phyloP scores from a whole-genome alignment of 306 rosid species.

The Quercus suber region DNA sequence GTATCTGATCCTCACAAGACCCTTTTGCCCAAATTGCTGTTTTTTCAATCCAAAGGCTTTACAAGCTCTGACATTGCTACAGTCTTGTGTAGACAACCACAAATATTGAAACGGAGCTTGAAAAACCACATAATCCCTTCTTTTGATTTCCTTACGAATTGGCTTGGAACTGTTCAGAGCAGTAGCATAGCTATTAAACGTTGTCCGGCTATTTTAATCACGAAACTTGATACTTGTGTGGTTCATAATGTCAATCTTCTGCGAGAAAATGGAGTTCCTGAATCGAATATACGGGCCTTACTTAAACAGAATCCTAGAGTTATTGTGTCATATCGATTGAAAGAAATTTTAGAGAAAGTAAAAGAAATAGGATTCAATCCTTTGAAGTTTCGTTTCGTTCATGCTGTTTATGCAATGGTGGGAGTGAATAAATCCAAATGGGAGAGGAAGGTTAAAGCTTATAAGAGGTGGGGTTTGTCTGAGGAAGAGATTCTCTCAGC shows the following conservation, averaged over 20 bases:
- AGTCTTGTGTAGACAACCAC: background rate
- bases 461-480: too few relatives aligned
- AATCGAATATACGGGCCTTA: background rate
- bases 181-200: background rate
- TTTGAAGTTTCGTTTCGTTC: conserved; percentile 3
- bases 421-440: conserved; percentile 26
- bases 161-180: background rate
- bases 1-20: background rate
- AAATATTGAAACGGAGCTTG: background rate
- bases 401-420: conserved; percentile 32
- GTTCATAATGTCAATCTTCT: background rate
- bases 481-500: conserved; percentile 14
- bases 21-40: conserved; percentile 13
- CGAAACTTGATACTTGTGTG: background rate
- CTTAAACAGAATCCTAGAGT: background rate
- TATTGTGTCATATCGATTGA: background rate
- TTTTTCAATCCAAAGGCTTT: conserved; percentile 16
- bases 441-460: conserved; percentile 32
- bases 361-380: conserved; percentile 41
- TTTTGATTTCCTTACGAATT: background rate
- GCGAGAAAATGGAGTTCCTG: conserved; percentile 20
- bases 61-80: background rate
- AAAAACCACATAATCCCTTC: conserved; percentile 11
- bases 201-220: background rate
- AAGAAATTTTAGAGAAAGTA: conserved; percentile 15